Conservation (phyloP, 805 yeast genomes). For the Sugiyamaella lignohabitans region DNA sequence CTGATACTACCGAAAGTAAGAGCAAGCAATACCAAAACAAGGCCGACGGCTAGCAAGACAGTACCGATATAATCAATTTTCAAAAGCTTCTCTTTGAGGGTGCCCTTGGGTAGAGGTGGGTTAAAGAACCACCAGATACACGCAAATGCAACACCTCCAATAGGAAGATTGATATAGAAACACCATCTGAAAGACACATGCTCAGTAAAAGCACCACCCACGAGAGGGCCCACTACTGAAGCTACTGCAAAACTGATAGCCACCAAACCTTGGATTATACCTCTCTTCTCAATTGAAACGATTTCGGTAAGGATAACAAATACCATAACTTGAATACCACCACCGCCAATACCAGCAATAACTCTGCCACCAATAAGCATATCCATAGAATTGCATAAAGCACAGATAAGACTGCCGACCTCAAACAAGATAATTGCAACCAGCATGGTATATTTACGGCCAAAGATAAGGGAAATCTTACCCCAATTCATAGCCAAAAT, state of each 20-base stretch:
- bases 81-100: conserved; percentile 36
- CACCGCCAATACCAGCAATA: conserved; percentile 83
- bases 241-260: conserved; percentile 26
- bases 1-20: conserved; percentile 48
- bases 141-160: conserved; percentile 31
- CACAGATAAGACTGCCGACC: conserved; percentile 41
- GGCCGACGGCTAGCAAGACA: conserved; percentile 23
- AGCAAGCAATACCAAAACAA: conserved; percentile 45
- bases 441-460: conserved; percentile 44
- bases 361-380: conserved; percentile 68
- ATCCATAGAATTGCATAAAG: conserved; percentile 38
- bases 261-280: conserved; percentile 69
- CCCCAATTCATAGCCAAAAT: conserved; percentile 56
- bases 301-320: conserved; percentile 73
- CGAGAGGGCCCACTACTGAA: conserved; percentile 49
- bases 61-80: conserved; percentile 52
- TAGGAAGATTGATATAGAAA: conserved; percentile 45
- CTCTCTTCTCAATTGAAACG: conserved; percentile 68
- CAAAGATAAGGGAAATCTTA: conserved; percentile 33
- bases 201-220: conserved; percentile 46
- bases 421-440: conserved; percentile 41
- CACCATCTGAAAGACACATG: conserved; percentile 47
- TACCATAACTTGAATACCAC: conserved; percentile 70
- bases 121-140: conserved; percentile 22
- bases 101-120: conserved; percentile 37